Evolutionary conservation across 2,329 filamentous ascomycete genomes (phyloP).

Genomic region (Annulohypoxylon truncatum): DNA sequence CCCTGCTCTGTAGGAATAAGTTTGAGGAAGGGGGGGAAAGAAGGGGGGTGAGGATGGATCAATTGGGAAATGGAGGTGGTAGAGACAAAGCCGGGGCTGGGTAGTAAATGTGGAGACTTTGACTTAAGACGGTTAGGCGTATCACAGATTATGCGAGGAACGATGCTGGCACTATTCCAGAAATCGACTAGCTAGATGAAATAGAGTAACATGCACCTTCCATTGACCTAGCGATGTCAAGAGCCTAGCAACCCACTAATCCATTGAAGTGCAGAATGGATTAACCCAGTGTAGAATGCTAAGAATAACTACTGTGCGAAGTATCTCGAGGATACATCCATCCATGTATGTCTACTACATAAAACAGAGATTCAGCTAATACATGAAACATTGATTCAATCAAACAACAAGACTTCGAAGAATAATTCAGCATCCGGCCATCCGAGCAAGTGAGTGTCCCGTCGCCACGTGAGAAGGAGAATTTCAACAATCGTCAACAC

Average conservation of each 20-base stretch:
- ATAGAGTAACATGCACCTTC: constrained; percentile 17
- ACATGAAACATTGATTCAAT: background rate
- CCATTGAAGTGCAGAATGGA: background rate
- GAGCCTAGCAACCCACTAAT: constrained; percentile 2
- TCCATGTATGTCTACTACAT: background rate
- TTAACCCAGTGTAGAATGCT: constrained; percentile 4
- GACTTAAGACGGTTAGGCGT: constrained; percentile 28
- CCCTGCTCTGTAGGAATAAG: constrained; percentile 25
- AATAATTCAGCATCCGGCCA: background rate
- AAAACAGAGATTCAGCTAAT: background rate
- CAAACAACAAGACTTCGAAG: background rate
- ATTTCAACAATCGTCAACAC: constrained; percentile 9
- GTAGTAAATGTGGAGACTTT: constrained; percentile 29
- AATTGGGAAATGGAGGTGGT: constrained; percentile 36
- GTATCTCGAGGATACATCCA: background rate
- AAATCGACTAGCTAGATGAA: constrained; percentile 21
- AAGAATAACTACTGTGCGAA: background rate
- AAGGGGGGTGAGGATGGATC: constrained; percentile 31
- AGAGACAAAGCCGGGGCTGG: constrained; percentile 30
- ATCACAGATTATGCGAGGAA: constrained; percentile 38
- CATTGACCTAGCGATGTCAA: constrained; percentile 5
- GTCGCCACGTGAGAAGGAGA: constrained; percentile 7
- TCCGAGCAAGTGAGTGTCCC: background rate
- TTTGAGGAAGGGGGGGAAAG: constrained; percentile 21
- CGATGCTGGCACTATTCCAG: constrained; percentile 23